Percentiles rank a stretch among this genome's conserved stretches.
phyloP scores from a whole-genome alignment of 305 asterid genomes.

The Nicotiana rustica region DNA sequence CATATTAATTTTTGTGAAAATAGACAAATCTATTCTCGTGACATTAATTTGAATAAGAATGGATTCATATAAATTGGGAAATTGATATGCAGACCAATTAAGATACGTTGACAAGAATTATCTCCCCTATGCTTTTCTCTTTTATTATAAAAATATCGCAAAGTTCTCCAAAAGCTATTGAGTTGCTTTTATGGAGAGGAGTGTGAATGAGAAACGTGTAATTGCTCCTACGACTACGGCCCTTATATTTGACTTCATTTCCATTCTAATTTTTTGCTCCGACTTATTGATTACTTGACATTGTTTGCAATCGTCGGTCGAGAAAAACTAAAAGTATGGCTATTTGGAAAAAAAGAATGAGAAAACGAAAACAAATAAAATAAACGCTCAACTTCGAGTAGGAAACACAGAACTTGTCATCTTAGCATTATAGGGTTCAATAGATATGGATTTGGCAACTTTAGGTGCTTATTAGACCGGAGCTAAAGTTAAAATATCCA shows the following conservation, averaged over 20 bases:
- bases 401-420: too few relatives aligned
- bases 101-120: background rate
- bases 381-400: too few relatives aligned
- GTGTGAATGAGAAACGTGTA: conserved; percentile 6
- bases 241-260: background rate
- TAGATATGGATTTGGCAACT: too few relatives aligned
- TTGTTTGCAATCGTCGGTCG: background rate
- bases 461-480: too few relatives aligned
- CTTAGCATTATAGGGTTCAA: too few relatives aligned
- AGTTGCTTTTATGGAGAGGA: background rate
- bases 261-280: background rate
- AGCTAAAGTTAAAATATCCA: too few relatives aligned
- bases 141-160: background rate
- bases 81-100: background rate
- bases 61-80: too few relatives aligned
- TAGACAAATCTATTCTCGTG: too few relatives aligned
- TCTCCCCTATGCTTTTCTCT: background rate
- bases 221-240: background rate
- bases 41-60: background rate
- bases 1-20: too few relatives aligned
- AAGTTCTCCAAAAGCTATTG: background rate
- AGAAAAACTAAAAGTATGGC: background rate
- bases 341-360: too few relatives aligned
- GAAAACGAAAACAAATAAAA: too few relatives aligned
- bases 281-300: background rate